Conservation (phyloP, 257 asterid species). For the Prunella vulgaris region DNA sequence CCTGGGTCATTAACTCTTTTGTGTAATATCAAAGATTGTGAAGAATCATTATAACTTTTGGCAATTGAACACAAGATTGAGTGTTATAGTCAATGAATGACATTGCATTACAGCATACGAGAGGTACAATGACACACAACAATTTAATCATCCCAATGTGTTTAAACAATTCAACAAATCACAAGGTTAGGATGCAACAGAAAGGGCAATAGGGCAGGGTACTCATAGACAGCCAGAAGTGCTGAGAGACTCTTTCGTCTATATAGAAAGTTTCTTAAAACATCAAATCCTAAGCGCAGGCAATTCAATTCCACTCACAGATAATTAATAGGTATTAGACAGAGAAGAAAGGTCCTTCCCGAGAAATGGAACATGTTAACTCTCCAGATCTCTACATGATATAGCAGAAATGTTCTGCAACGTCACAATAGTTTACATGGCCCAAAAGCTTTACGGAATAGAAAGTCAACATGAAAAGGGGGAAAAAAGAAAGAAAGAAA, state of each 20-base stretch:
- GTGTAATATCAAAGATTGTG: slow-evolving; percentile 19
- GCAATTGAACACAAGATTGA: neutral
- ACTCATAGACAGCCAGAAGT: neutral
- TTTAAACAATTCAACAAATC: neutral
- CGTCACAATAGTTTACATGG: neutral
- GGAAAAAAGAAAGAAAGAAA: neutral
- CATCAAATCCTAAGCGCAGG: neutral
- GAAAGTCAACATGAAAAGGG: neutral
- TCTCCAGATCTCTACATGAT: neutral
- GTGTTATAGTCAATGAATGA: neutral
- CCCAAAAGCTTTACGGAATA: neutral
- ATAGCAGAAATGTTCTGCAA: neutral
- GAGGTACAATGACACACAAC: neutral
- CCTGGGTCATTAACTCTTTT: slow-evolving; percentile 31
- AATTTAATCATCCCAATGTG: neutral
- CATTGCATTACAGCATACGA: neutral
- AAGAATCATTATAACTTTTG: slow-evolving; percentile 11
- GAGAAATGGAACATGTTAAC: neutral
- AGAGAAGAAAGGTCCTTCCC: neutral
- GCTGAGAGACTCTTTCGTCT: neutral
- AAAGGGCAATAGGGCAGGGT: neutral
- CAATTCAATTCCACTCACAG: neutral
- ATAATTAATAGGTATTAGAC: neutral
- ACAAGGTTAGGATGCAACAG: neutral
- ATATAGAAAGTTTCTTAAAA: neutral